Evolutionary conservation across 257 asterid species (phyloP).

Genomic region (Avicennia marina): DNA sequence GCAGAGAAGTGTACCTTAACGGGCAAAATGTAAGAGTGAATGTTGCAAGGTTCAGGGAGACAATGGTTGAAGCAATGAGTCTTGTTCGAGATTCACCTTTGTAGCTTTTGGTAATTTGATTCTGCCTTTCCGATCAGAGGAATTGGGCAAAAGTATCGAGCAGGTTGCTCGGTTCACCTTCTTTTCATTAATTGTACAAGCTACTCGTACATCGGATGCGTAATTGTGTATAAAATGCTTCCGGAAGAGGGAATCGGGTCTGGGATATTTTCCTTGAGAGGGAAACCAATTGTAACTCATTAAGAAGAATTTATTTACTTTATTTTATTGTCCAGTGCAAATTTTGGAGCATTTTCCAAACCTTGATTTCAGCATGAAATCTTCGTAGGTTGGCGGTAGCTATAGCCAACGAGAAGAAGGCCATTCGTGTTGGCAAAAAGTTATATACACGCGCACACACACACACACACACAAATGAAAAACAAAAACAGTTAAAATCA

Average conservation of each 20-base stretch:
- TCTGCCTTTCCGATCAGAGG: background rate
- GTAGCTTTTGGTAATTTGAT: background rate
- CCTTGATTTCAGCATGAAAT: too few relatives aligned
- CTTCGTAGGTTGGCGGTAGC: too few relatives aligned
- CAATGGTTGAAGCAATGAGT: constrained; percentile 51
- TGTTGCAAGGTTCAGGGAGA: constrained; percentile 41
- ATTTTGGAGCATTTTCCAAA: too few relatives aligned
- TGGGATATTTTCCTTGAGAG: background rate
- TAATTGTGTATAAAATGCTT: background rate
- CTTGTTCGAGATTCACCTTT: constrained; percentile 20
- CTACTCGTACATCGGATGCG: background rate
- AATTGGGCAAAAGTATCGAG: background rate
- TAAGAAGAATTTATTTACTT: background rate
- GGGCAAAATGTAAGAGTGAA: constrained; percentile 47
- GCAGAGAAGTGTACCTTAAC: constrained; percentile 63
- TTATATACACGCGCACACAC: too few relatives aligned
- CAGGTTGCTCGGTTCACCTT: background rate
- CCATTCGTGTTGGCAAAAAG: background rate
- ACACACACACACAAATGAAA: too few relatives aligned
- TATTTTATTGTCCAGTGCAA: too few relatives aligned
- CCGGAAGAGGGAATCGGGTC: background rate
- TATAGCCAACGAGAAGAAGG: too few relatives aligned
- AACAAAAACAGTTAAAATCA: background rate
- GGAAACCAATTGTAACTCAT: background rate
- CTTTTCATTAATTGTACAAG: background rate